Evolutionary conservation across 2,329 filamentous ascomycete species (phyloP).

Genomic region (Chaetomiaceae sp.): DNA sequence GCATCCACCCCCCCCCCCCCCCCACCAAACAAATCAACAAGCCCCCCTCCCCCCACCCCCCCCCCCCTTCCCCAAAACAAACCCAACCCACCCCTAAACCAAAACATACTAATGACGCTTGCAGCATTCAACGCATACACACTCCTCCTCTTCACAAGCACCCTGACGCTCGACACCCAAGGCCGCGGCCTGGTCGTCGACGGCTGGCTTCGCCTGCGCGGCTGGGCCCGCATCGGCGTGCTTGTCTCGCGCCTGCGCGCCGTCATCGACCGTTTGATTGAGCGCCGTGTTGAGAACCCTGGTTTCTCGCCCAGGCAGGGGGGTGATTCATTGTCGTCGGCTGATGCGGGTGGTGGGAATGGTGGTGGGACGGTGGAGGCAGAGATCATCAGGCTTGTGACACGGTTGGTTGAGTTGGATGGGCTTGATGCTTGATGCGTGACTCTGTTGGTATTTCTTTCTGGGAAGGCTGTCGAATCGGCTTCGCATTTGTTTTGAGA

Average conservation of each 20-base stretch:
- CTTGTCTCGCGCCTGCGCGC: slow-evolving; percentile 75
- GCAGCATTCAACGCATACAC: slow-evolving; percentile 83
- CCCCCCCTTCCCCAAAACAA: neutral
- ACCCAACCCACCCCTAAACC: too few relatives aligned
- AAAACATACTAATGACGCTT: too few relatives aligned
- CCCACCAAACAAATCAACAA: too few relatives aligned
- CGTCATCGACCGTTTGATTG: slow-evolving; percentile 82
- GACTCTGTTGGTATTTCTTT: too few relatives aligned
- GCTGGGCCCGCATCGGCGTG: slow-evolving; percentile 93
- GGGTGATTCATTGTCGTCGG: slow-evolving; percentile 26
- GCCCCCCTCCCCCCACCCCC: neutral
- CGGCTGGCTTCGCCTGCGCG: slow-evolving; percentile 78
- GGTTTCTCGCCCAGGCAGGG: too few relatives aligned
- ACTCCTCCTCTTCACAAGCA: slow-evolving; percentile 80
- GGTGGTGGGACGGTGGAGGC: slow-evolving; percentile 34
- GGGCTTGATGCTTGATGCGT: slow-evolving; percentile 62
- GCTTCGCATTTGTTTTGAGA: too few relatives aligned
- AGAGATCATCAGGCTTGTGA: slow-evolving; percentile 72
- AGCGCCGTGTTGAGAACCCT: slow-evolving; percentile 73
- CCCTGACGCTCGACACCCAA: slow-evolving; percentile 78
- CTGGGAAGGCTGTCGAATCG: too few relatives aligned
- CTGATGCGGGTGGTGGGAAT: too few relatives aligned
- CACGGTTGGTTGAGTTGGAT: slow-evolving; percentile 80
- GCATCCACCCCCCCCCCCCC: slow-evolving; percentile 35
- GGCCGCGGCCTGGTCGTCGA: slow-evolving; percentile 86